Evolutionary conservation across 2,329 filamentous ascomycete genomes (phyloP).

Genomic region (Endocalyx cinctus): DNA sequence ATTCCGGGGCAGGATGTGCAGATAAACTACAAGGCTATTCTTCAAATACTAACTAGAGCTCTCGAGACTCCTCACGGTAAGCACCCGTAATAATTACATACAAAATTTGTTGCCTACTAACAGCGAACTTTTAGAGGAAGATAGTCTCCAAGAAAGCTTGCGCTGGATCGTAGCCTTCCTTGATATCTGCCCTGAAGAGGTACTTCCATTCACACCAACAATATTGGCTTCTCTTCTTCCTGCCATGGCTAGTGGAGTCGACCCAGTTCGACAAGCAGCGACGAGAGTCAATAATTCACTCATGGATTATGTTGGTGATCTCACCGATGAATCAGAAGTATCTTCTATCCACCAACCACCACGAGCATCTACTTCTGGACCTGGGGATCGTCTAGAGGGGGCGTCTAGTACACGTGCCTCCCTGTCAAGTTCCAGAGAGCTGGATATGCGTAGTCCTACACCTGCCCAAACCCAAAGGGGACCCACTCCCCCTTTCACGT

Average conservation of each 20-base stretch:
- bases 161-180: conserved; percentile 96
- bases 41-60: conserved; percentile 87
- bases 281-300: conserved; percentile 84
- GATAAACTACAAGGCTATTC: conserved; percentile 85
- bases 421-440: conserved; percentile 48
- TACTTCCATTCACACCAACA: conserved; percentile 88
- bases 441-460: conserved; percentile 48
- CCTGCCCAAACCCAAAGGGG: conserved; percentile 44
- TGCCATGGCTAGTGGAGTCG: conserved; percentile 86
- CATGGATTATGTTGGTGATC: conserved; percentile 89
- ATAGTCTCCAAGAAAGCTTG: conserved; percentile 84
- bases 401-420: conserved; percentile 47
- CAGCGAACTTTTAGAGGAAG: conserved; percentile 84
- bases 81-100: conserved; percentile 21
- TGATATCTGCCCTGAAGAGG: conserved; percentile 95
- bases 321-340: conserved; percentile 65
- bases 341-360: conserved; percentile 31
- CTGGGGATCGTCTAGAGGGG: conserved; percentile 43
- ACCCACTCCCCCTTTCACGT: conserved; percentile 39
- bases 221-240: conserved; percentile 88
- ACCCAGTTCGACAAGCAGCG: conserved; percentile 83
- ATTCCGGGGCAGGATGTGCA: conserved; percentile 95
- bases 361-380: conserved; percentile 32
- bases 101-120: too few relatives aligned
- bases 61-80: conserved; percentile 76